Conservation (phyloP, 306 rosid species). For the Elaeagnus macrophylla region DNA sequence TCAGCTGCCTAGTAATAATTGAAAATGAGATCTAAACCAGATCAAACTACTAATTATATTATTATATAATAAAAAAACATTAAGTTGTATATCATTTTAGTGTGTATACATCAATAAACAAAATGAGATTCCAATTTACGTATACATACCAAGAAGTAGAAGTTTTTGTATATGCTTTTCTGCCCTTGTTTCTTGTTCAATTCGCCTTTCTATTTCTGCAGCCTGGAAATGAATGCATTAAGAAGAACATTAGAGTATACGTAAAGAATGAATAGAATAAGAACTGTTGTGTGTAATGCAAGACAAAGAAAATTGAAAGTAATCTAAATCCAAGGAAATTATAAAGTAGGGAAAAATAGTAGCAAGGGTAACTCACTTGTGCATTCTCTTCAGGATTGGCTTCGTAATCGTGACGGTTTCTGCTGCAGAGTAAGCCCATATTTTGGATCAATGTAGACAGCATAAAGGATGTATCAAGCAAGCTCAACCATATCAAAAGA, state of each 20-base stretch:
- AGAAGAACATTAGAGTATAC: constrained; percentile 16
- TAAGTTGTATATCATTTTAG: constrained; percentile 4
- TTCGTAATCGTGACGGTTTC: constrained; percentile 54
- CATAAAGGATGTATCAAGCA: constrained; percentile 63
- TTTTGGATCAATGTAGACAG: constrained; percentile 53
- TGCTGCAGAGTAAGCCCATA: constrained; percentile 96
- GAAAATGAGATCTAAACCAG: neutral
- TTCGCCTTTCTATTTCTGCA: constrained; percentile 88
- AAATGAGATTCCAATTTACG: constrained; percentile 10
- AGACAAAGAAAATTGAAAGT: neutral
- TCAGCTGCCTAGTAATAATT: no score
- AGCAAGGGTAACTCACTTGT: constrained; percentile 43
- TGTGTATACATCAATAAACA: constrained; percentile 6
- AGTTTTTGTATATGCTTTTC: constrained; percentile 94
- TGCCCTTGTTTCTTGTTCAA: constrained; percentile 84
- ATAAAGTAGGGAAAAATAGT: neutral
- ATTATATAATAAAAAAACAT: no score
- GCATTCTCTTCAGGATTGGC: constrained; percentile 70
- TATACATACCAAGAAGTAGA: constrained; percentile 68
- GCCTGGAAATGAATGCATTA: constrained; percentile 44
- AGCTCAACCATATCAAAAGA: constrained; percentile 33
- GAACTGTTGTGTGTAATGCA: neutral
- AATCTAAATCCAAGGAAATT: neutral
- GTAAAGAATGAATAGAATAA: constrained; percentile 2
- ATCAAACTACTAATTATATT: constrained; percentile 11